Percentiles rank a stretch among this genome's conserved stretches.
Conservation (phyloP, 2,329 filamentous ascomycete species). For the Pochonia chlamydosporia region DNA sequence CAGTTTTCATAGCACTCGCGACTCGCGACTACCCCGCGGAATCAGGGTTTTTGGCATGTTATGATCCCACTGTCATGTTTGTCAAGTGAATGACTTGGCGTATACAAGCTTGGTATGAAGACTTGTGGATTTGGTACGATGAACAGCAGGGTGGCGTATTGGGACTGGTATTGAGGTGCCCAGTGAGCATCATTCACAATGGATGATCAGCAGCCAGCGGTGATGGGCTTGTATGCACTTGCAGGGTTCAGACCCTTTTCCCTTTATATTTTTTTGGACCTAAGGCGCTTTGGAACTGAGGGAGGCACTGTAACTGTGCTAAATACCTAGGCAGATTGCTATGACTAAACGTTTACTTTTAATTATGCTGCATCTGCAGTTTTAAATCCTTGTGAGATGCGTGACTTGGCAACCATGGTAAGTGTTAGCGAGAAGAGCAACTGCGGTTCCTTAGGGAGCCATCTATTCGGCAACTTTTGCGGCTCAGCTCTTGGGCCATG, state of each 20-base stretch:
- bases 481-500: too few relatives aligned
- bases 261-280: neutral
- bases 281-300: neutral
- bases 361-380: neutral
- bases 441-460: too few relatives aligned
- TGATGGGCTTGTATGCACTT: neutral
- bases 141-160: neutral
- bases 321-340: slow-evolving; percentile 15
- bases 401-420: too few relatives aligned
- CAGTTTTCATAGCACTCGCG: too few relatives aligned
- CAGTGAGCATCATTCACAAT: neutral
- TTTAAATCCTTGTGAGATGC: too few relatives aligned
- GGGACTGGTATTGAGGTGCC: neutral
- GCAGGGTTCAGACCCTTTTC: neutral
- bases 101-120: neutral
- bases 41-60: too few relatives aligned
- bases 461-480: too few relatives aligned
- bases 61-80: too few relatives aligned
- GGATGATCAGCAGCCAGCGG: neutral
- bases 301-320: slow-evolving; percentile 4
- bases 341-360: slow-evolving; percentile 10
- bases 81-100: neutral
- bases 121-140: neutral
- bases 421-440: too few relatives aligned
- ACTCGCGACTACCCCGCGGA: too few relatives aligned